Base-by-base conservation (phyloP, 2,329 filamentous ascomycete species). In the Epichloe baconii region DNA sequence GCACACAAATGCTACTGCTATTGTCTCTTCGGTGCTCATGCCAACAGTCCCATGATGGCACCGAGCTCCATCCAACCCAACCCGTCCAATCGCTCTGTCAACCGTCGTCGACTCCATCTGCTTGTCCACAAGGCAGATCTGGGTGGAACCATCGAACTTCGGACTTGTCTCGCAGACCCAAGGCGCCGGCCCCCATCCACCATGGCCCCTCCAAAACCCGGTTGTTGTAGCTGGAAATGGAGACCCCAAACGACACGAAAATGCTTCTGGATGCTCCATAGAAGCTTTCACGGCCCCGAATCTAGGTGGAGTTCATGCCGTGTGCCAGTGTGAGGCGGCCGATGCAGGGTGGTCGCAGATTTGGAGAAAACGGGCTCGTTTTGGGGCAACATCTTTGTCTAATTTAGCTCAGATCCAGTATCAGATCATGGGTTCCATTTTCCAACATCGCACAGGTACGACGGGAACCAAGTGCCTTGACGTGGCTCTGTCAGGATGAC, bases 41-140 rank as follows among this genome's bases (percentile, higher is more conserved):
- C 44, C 36, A 42, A n/a, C 37, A n/a, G 37, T 14, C 43, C 23
- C 23, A 26, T 26, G 6, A 44, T 45, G 10, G 19, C 35, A 31
- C 38, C 41, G n/a, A 38, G 47, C 40, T 36, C 36, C 47, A n/a
- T 34, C 43, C 3, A 41, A 40, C 48, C 34, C 31, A 31, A 37
- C 8, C 41, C 21, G 26, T 50, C 53, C 53, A 52, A 47, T 47
- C 45, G 50, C 50, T 47, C 50, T 47, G 38, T 47, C 52, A 48
- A 41, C 43, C 47, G 52, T 47, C 47, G 37, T 45, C 40, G 50
- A 50, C 51, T 55, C 49, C 52, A 50, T 52, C 45, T 36, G 26
- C 45, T 49, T 49, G 38, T 52, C 51, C 57, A 58, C 57, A 57
- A 52, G 52, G 50, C 56, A 59, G 58, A 59, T 59, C 56, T 54